Base-by-base conservation (phyloP, 116 monocot species). In the Trichopus zeylanicus region DNA sequence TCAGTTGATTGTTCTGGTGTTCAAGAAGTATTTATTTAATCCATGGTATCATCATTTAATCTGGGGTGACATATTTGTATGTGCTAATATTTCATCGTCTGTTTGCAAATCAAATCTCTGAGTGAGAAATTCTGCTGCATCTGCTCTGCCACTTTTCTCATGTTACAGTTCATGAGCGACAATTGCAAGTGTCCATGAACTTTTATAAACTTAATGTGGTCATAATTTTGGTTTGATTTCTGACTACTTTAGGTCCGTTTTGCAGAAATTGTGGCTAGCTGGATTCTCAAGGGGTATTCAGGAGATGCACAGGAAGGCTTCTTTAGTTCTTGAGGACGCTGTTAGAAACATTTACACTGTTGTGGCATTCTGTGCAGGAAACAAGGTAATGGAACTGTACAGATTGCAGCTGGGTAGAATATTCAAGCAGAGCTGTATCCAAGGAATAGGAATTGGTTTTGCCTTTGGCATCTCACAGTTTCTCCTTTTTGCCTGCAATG, bases 291-390 rank as follows among this genome's bases (percentile, higher is more conserved):
- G 84, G 55, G 90, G 95, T 54, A 95, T 95, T 61, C 95, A 95
- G 63, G 90, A 90, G 65, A 95, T 95, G 95, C 95, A 95, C 65
- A 70, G 87, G 69, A 95, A 90, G 49, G 95, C 90, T 31, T 90
- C 95, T 30, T 61, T 90, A 67, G 90, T 95, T 47, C 95, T 95
- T 46, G 95, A 95, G 69, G 95, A 95, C 77, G 89, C 95, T 66
- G 95, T 95, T 52, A 80, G 95, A 69, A 95, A 95, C 71, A 95
- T 95, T 32, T 95, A 95, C 46, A 95, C 95, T 13, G 91, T 95
- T 37, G 97, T 97, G 26, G 91, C 91, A 16, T 97, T 87, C 63
- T 90, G 91, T 75, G 90, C 91, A 20, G 91, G 97, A 23, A 87
- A 97, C 75, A 87, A 97, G 69, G 81, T 97, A 32, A 97, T 90